These are phyloP conservation scores for Cyclotella kingstonii DNA, from an alignment of 108 stramenopile species.

Conservation along the genomic window DNA sequence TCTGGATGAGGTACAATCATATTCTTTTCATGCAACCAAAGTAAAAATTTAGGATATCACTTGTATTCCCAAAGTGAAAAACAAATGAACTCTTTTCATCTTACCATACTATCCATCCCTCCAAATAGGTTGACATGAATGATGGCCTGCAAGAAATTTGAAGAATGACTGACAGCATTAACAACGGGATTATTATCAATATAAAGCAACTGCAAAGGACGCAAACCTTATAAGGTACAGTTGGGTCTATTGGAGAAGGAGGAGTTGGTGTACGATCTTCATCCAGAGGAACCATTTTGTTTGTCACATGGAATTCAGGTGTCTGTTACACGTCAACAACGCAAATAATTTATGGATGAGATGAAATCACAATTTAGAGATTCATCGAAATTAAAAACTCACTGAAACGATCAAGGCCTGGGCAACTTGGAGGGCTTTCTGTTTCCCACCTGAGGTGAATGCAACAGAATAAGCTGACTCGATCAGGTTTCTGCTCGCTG, in stretches of 20 bases:
- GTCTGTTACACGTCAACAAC: constrained; percentile 2
- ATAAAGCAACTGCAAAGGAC: background rate
- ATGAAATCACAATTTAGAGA: background rate
- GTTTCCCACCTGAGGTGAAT: background rate
- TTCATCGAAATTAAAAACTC: background rate
- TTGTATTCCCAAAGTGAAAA: too few relatives aligned
- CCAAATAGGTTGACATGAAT: constrained; percentile 27
- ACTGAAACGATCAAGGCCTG: constrained; percentile 6
- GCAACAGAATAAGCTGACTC: background rate
- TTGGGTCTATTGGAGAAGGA: background rate
- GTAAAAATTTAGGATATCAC: too few relatives aligned
- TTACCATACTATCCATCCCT: constrained; percentile 30
- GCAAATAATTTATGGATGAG: too few relatives aligned
- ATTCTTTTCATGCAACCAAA: too few relatives aligned
- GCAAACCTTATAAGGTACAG: constrained; percentile 25
- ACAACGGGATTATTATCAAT: background rate
- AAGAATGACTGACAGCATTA: background rate
- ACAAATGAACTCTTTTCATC: too few relatives aligned
- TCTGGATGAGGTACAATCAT: constrained; percentile 32
- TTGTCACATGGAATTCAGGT: constrained; percentile 22
- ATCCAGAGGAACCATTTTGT: background rate
- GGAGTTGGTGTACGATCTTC: constrained; percentile 6
- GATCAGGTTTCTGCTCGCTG: constrained; percentile 4
- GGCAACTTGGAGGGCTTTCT: constrained; percentile 12
- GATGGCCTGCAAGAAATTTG: too few relatives aligned